Base-by-base conservation (phyloP, 1,284 basidiomycete species). In the Apiotrichum mycotoxinovorans region DNA sequence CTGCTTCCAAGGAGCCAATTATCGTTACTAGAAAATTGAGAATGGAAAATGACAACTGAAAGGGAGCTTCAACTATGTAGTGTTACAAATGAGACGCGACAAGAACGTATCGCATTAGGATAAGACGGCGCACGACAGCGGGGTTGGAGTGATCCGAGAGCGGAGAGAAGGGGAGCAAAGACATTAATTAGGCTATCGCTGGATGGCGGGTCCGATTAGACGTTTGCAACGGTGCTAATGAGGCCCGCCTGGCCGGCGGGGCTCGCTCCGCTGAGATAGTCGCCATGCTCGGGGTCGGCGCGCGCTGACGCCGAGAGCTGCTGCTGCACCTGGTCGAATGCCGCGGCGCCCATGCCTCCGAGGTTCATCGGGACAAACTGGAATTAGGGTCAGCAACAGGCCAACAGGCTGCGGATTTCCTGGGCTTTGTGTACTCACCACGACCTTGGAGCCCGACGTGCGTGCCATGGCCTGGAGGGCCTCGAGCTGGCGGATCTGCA, bases 401-500 rank as follows among this genome's bases (percentile, higher is more conserved):
- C n/a, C n/a, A n/a, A n/a, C n/a, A n/a, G n/a, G n/a, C n/a, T n/a
- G n/a, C n/a, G n/a, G n/a, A n/a, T n/a, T n/a, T n/a, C n/a, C n/a
- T n/a, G n/a, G n/a, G n/a, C n/a, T n/a, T n/a, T n/a, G 14, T 8
- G 33, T 34, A 34, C 33, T 34, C 33, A 34, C 37, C 58, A 95
- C 83, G 65, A 94, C 91, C 80, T 97, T 97, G 81, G 83, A 85
- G 66, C 82, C 82, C 23, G 87, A 83, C 12, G 83, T 84, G 77
- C 89, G 88, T 38, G 85, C 83, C 83, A 83, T 83, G 42, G 75
- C 43, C 82, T 85, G 83, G 68, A 91, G 79, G 40, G 92, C 91
- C 78, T 96, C 93, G 64, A 97, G 84, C 73, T 95, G 91, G 62
- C 94, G 83, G 74, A 97, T 97, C 78, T 96, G 92, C 91, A 98